Evolutionary conservation across 2,329 filamentous ascomycete species (phyloP), one percentile per base, ranked within the genome.

Genomic region (Ophioceras dolichostomum): DNA sequence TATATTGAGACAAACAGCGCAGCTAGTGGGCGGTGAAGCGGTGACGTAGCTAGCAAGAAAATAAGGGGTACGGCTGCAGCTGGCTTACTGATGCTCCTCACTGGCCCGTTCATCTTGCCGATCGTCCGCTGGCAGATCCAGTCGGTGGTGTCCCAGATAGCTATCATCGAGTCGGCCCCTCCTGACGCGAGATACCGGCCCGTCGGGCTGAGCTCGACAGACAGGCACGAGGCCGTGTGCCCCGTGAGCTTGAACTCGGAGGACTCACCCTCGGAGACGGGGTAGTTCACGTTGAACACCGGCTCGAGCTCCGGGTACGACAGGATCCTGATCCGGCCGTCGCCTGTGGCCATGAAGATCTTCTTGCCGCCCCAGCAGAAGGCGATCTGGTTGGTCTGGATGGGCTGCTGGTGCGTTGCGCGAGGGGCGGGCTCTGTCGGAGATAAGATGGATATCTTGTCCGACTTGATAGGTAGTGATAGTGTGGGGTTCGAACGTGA

Each of bases 91-190:
- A 88, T 66, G 51, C 73, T 83, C 49, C 74, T 70, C 20, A 88
- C 76, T 3, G 81, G 75, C 2, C 79, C 79, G 9, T 70, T 67
- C 62, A 84, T 80, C 47, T 73, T 68, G 26, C 76, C 76, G 30
- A 87, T 64, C 1, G 81, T 85, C 42, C 78, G 70, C 49, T 79
- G 71, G 51, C 82, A 87, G 39, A 83, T 74, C 80, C 82, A 87
- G 46, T 83, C 77, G 29, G 69, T 68, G 4, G 83, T 87, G 49
- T 88, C 82, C 79, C 83, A 89, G 3, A 89, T 62, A 5, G 79
- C 69, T 45, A 88, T 80, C 36, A 85, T 70, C 1, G 79, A 81
- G 50, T 89, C 83, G 9, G 77, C 76, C 9, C 81, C 82, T 21
- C 83, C 83, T 0, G 81, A 82, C 0, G 83, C 83, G 32, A 89